Base-by-base conservation (phyloP, 805 yeast genomes). In the Candida taoyuanica region DNA sequence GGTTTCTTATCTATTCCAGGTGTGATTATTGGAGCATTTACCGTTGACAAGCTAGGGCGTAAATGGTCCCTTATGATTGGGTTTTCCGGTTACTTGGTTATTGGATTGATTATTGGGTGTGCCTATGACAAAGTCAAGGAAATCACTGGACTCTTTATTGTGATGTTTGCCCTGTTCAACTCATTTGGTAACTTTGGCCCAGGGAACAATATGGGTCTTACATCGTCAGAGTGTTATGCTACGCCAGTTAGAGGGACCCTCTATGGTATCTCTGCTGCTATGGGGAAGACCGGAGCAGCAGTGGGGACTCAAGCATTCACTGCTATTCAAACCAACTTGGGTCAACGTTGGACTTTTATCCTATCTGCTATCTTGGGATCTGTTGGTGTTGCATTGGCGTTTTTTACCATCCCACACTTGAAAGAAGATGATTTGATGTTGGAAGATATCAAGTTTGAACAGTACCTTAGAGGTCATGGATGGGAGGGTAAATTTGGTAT, bases 261-360 rank as follows among this genome's bases (percentile, higher is more conserved):
- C 34, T 84, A 84, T 51, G 91, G 91, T 27, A 49, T 84, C 17
- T 71, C 83, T 33, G 93, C 93, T 27, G 93, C 89, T 3, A 65
- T 81, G 33, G 93, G 93, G 40, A 84, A 84, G 59, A 82, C 81
- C 18, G 94, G 93, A 40, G 93, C 91, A n/a, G 88, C 81, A 17
- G 78, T 81, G 16, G 93, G 93, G 20, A 81, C 88, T 17, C 74
- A 79, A 56, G 72, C 73, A 14, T 84, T 85, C 62, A 74, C 78
- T 8, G 83, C 86, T 14, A 81, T 84, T 48, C 76, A 79, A 60
- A 59, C 52, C 29, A 59, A 81, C 53, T 64, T 80, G 46, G 93
- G 93, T 25, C 65, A 74, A 49, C 64, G 64, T 43, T 84, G 86
- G 85, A 83, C 91, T 5, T 84, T 84, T 52, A 83, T 84, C 48